Evolutionary conservation across 2,329 filamentous ascomycete species (phyloP).

Genomic region (Pseudogymnoascus sp.): DNA sequence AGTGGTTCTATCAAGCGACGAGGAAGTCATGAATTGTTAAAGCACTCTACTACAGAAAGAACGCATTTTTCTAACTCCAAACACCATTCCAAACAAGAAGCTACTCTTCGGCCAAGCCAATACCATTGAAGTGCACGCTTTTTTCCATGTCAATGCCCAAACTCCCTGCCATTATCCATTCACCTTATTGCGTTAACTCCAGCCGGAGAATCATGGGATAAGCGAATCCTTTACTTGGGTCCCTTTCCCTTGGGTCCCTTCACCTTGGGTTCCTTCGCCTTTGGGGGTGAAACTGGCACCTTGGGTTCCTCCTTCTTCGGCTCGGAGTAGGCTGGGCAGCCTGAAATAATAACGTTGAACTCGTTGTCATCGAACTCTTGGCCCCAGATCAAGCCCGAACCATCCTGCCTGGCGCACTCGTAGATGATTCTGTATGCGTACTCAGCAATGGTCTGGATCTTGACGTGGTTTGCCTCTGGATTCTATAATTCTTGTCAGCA

Average conservation of each 20-base stretch:
- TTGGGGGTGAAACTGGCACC: not conserved
- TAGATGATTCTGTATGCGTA: conserved; percentile 8
- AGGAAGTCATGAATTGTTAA: conserved; percentile 2
- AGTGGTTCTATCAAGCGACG: not conserved
- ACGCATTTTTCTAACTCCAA: not conserved
- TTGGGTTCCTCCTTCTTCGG: not conserved
- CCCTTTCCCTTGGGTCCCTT: not conserved
- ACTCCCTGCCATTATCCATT: not conserved
- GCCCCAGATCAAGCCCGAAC: conserved; percentile 7
- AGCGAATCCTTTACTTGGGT: not conserved
- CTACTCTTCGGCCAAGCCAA: not conserved
- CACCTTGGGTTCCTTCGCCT: not conserved
- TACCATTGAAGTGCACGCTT: not conserved
- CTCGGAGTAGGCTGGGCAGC: not conserved
- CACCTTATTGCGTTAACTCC: not conserved
- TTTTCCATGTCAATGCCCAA: not conserved
- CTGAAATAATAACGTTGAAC: conserved; percentile 7
- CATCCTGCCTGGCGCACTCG: conserved; percentile 8
- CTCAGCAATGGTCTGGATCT: conserved; percentile 6
- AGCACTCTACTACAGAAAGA: conserved; percentile 1
- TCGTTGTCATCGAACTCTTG: not conserved
- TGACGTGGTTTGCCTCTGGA: not conserved
- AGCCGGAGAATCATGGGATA: not conserved
- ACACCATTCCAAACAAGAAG: not conserved
- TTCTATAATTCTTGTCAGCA: not conserved